Evolutionary conservation across 2,329 filamentous ascomycete genomes (phyloP), one percentile per base, ranked within the genome.

Genomic region (Onygenales sp.): DNA sequence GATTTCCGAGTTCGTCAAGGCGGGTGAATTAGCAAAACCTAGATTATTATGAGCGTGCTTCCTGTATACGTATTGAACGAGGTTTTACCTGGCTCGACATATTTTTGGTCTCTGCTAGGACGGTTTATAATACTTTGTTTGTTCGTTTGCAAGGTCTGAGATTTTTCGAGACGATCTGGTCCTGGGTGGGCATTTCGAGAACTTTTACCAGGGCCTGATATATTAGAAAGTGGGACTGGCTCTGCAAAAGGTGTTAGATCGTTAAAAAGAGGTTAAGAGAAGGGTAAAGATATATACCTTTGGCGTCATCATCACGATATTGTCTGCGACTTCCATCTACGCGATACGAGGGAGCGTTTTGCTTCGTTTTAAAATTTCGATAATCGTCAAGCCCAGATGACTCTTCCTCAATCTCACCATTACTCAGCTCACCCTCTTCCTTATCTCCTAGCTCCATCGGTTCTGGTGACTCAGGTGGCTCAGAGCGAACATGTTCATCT

Each of bases 361-460:
- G 32, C 21, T 53, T 40, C 11, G 21, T 31, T 48, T 47, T 39
- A 42, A 13, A 14, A 13, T 40, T 33, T 42, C 21, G 37, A 21
- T 36, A 42, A 17, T 33, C 49, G 42, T 53, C 52, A 7, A 42
- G n/a, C 11, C 33, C 52, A 46, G 33, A 48, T 34, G 36, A 49
- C 11, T 27, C 42, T 54, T 42, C 37, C 11, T 42, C 54, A 32
- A 36, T 52, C 60, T 85, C 83, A 14, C 77, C 80, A 61, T 92
- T 88, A 57, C 82, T 87, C 33, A 93, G 67, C 66, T 94, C 88
- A 13, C 86, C 87, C 62, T 94, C 88, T 62, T 93, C 87, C 53
- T 72, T 72, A 53, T 79, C 76, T 52, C 67, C 67, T 45, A 74
- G 65, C 48, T 67, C 59, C 33, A 66, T 62, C 13, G 66, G 62